These are phyloP conservation scores for Coniosporium tulheliwenetii DNA, from an alignment of 2,329 filamentous ascomycete species.

Conservation along the genomic window DNA sequence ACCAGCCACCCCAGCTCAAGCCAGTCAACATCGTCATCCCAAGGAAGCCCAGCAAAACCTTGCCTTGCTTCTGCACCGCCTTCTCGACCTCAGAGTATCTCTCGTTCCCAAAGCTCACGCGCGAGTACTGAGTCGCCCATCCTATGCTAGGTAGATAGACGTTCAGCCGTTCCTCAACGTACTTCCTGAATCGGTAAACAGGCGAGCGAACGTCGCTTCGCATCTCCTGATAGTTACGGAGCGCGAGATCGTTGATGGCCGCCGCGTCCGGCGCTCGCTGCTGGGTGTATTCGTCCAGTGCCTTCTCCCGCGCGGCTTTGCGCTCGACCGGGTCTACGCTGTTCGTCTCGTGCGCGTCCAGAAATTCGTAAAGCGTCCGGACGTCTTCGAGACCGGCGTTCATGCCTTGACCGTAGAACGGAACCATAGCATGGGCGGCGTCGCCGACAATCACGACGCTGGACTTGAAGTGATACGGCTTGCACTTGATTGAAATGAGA, in stretches of 20 bases:
- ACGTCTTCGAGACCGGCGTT: constrained; percentile 95
- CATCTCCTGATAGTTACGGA: constrained; percentile 92
- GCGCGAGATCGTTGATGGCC: constrained; percentile 81
- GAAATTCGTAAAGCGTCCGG: constrained; percentile 64
- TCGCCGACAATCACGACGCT: constrained; percentile 80
- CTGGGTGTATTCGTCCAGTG: constrained; percentile 60
- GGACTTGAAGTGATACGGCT: constrained; percentile 65
- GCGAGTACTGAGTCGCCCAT: constrained; percentile 83
- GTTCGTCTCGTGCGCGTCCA: constrained; percentile 50
- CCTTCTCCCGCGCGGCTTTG: constrained; percentile 18
- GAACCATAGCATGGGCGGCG: constrained; percentile 93
- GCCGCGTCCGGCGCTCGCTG: constrained; percentile 65
- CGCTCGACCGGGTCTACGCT: constrained; percentile 17
- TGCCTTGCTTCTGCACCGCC: constrained; percentile 53
- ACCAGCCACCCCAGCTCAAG: constrained; percentile 13
- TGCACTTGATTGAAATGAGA: constrained; percentile 84
- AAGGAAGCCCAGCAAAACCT: constrained; percentile 28
- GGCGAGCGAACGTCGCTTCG: constrained; percentile 65
- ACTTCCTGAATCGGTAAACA: constrained; percentile 68
- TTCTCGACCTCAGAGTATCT: constrained; percentile 70
- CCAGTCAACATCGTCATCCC: constrained; percentile 14
- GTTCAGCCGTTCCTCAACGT: constrained; percentile 69
- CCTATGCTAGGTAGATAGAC: constrained; percentile 61
- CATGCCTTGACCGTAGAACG: constrained; percentile 97
- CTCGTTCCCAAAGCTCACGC: constrained; percentile 88